Evolutionary conservation across 805 yeast species (phyloP).

Genomic region (Hanseniaspora valbyensis): DNA sequence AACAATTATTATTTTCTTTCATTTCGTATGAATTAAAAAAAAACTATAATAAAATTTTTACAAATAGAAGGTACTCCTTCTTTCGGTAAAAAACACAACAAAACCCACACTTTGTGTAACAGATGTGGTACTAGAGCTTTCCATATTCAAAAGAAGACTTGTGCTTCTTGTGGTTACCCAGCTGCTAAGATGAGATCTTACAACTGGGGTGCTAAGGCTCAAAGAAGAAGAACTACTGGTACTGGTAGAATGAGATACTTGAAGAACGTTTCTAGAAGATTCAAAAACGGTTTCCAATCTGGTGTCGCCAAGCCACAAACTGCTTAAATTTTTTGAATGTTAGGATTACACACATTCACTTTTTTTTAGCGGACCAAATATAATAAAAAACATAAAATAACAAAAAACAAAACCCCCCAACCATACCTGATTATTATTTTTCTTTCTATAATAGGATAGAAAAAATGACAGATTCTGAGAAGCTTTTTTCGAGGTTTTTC

Average conservation of each 20-base stretch:
- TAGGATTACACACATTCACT: slow-evolving; percentile 6
- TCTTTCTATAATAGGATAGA: not conserved
- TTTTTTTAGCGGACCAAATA: slow-evolving; percentile 2
- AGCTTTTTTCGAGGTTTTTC: slow-evolving; percentile 1
- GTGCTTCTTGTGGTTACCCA: slow-evolving; percentile 99
- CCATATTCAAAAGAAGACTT: slow-evolving; percentile 98
- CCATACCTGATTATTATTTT: slow-evolving; percentile 1
- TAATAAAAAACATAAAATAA: no score
- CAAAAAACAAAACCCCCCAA: no score
- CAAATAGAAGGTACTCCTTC: slow-evolving; percentile 95
- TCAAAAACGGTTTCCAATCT: slow-evolving; percentile 98
- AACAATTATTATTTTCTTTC: slow-evolving; percentile 2
- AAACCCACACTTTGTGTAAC: slow-evolving; percentile 97
- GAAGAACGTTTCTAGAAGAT: slow-evolving; percentile 93
- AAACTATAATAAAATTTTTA: slow-evolving; percentile 17
- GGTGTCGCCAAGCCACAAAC: slow-evolving; percentile 61
- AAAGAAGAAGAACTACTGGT: slow-evolving; percentile 99
- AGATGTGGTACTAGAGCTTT: slow-evolving; percentile 98
- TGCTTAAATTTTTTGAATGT: slow-evolving; percentile 39
- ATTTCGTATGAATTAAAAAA: not conserved
- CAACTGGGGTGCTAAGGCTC: slow-evolving; percentile 99
- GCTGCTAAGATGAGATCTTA: slow-evolving; percentile 95
- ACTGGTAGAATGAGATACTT: slow-evolving; percentile 98
- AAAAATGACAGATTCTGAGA: slow-evolving; percentile 2
- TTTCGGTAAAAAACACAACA: slow-evolving; percentile 99